phyloP scores from a whole-genome alignment of 805 yeast genomes.

The Saccharomyces mikatae region DNA sequence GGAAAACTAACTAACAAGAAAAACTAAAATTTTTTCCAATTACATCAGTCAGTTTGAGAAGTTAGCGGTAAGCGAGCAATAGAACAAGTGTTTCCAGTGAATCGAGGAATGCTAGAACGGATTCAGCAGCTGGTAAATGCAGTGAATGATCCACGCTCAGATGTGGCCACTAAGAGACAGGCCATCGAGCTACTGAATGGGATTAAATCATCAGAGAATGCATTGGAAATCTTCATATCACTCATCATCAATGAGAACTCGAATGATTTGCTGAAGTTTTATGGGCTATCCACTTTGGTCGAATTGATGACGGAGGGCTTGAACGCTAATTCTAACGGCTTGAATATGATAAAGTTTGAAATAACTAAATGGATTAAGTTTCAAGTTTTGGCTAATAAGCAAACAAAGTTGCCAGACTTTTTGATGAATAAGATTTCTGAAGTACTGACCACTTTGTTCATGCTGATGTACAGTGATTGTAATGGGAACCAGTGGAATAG shows the following conservation, averaged over 20 bases:
- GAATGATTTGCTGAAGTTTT: slow-evolving; percentile 27
- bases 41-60: background rate
- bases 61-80: background rate
- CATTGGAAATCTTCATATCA: slow-evolving; percentile 21
- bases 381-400: background rate
- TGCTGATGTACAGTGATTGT: slow-evolving; percentile 26
- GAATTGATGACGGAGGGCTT: background rate
- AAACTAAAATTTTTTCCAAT: background rate
- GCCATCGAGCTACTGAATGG: slow-evolving; percentile 32
- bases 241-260: slow-evolving; percentile 19
- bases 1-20: background rate
- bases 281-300: slow-evolving; percentile 9
- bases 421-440: slow-evolving; percentile 30
- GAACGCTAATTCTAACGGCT: background rate
- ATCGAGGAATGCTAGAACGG: slow-evolving; percentile 36
- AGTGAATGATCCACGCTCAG: slow-evolving; percentile 66
- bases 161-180: slow-evolving; percentile 51
- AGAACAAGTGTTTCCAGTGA: slow-evolving; percentile 1
- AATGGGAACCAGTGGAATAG: slow-evolving; percentile 26
- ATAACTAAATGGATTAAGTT: background rate
- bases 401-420: slow-evolving; percentile 19
- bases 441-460: slow-evolving; percentile 27
- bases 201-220: slow-evolving; percentile 21
- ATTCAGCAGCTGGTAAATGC: slow-evolving; percentile 83
- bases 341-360: background rate